Evolutionary conservation across 352 stramenopile genomes (phyloP), one percentile per base, ranked within the genome.

Genomic region (Globisporangium ultimum): DNA sequence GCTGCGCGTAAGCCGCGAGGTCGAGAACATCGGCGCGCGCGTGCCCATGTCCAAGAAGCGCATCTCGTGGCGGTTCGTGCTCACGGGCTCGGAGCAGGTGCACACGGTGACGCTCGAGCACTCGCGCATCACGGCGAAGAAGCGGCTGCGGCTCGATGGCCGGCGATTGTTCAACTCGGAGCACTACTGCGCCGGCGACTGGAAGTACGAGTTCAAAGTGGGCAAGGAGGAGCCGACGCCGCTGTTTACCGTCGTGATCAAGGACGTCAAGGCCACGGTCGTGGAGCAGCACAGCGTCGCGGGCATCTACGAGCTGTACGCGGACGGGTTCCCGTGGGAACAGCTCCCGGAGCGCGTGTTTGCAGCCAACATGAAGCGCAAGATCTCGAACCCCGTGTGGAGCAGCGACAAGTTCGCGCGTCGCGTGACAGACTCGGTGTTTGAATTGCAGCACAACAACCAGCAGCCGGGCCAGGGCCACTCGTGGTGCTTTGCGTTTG

Each of bases 41-140:
- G 77, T 95, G 20, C 60, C 87, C 38, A 68, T 87, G 66, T 91
- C 83, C 53, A 95, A 94, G 77, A 94, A 95, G 56, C 77, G 83
- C 50, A 70, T 94, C 34, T 92, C 81, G 18, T 94, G 87, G 84
- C 81, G 82, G 53, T 93, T 95, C 55, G 80, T 93, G 41, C 76
- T 93, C 43, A 72, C 72, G 3, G 79, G 78, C 1, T 87, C 77
- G 14, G 76, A 91, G 53, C 75, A 91, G 47, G 82, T 95, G 36
- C 84, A 93, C 61, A 95, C 86, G 38, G 67, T 95, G 17, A 92
- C 79, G 70, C 74, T 95, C 18, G 86, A 93, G 59, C 86, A 95
- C 58, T 93, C 82, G 53, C 80, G 82, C 53, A 80, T 95, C 32
- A 82, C 82, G 60, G 78, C 73, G 49, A 93, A 93, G 70, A 93